A percentile compares a stretch with the other conserved stretches of the same genome.
Evolutionary conservation across 176 grass and related monocot species (phyloP).

Genomic region (Cenchrus fungigraminus): DNA sequence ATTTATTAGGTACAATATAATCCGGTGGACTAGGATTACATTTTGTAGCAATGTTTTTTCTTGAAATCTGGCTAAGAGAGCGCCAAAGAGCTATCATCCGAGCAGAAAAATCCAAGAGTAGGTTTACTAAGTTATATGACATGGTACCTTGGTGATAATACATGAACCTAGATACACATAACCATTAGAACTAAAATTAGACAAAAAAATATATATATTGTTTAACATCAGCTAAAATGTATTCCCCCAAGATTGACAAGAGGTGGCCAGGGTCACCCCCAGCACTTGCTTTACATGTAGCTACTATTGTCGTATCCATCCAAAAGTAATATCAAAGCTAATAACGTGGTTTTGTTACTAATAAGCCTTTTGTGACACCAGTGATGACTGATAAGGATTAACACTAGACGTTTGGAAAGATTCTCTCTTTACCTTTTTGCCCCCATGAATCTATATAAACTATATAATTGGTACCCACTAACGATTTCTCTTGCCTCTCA

Average conservation of each 20-base stretch:
- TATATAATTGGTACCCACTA: too few species aligned
- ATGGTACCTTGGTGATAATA: too few species aligned
- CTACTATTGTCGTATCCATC: neutral
- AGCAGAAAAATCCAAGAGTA: slow-evolving; percentile 3
- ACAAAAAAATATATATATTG: neutral
- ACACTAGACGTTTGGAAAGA: slow-evolving; percentile 27
- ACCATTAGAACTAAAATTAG: neutral
- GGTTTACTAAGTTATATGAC: neutral
- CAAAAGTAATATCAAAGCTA: neutral
- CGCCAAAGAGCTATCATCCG: slow-evolving; percentile 1
- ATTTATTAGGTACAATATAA: neutral
- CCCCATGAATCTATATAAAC: neutral
- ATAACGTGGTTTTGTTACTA: neutral
- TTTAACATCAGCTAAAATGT: neutral
- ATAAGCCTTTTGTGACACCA: neutral
- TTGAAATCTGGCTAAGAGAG: too few species aligned
- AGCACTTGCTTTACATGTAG: neutral
- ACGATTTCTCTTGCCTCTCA: too few species aligned
- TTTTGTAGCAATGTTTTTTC: too few species aligned
- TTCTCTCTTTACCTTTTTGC: slow-evolving; percentile 25
- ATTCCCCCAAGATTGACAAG: neutral
- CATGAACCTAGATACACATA: too few species aligned
- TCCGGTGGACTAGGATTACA: too few species aligned
- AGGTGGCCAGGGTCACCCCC: neutral
- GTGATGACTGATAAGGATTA: neutral